phyloP scores from a whole-genome alignment of 2,329 filamentous ascomycete species.

The Pleomassaria siparia region DNA sequence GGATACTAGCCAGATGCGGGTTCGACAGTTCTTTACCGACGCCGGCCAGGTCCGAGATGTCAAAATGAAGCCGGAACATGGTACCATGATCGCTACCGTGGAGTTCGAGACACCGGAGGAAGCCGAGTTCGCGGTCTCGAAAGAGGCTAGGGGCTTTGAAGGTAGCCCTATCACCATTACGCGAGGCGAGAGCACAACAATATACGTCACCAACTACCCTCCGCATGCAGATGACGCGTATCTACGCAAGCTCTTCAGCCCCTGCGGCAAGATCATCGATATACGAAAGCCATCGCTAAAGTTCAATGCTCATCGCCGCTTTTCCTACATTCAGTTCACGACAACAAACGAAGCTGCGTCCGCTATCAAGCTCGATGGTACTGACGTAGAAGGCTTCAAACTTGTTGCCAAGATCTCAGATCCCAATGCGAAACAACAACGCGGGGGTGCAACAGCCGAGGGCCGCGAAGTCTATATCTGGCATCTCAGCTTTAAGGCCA shows the following conservation, averaged over 20 bases:
- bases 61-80: slow-evolving; percentile 64
- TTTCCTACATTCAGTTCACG: slow-evolving; percentile 93
- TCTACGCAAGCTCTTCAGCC: slow-evolving; percentile 64
- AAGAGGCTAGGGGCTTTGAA: slow-evolving; percentile 77
- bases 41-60: slow-evolving; percentile 83
- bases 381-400: slow-evolving; percentile 65
- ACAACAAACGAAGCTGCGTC: slow-evolving; percentile 45
- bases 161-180: slow-evolving; percentile 72
- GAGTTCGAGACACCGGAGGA: slow-evolving; percentile 85
- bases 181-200: slow-evolving; percentile 73
- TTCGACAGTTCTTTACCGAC: slow-evolving; percentile 89
- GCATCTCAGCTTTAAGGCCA: slow-evolving; percentile 80
- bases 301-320: slow-evolving; percentile 82
- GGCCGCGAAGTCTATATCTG: slow-evolving; percentile 84
- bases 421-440: slow-evolving; percentile 73
- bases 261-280: slow-evolving; percentile 79
- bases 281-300: slow-evolving; percentile 91
- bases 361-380: slow-evolving; percentile 73
- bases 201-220: slow-evolving; percentile 92
- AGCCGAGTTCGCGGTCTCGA: slow-evolving; percentile 75
- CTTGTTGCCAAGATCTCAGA: slow-evolving; percentile 83
- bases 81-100: slow-evolving; percentile 70
- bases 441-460: slow-evolving; percentile 80
- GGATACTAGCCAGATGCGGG: slow-evolving; percentile 68
- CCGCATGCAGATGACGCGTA: slow-evolving; percentile 71